Evolutionary conservation across 1,139 yeast genomes (phyloP).

Genomic region (Arxiozyma slooffiae): DNA sequence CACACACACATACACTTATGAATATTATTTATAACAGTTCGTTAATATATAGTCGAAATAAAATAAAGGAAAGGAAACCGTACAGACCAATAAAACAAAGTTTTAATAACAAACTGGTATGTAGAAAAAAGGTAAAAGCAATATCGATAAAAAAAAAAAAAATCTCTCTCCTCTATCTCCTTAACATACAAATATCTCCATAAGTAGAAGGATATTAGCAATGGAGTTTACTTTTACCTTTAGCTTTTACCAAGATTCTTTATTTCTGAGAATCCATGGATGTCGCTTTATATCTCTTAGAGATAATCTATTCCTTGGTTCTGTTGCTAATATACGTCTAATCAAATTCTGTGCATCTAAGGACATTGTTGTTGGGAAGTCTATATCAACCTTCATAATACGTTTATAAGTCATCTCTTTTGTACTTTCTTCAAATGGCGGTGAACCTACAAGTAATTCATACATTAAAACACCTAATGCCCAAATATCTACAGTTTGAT

Average conservation of each 20-base stretch:
- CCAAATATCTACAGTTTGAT: conserved; percentile 79
- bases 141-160: too few relatives aligned
- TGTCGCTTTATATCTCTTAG: conserved; percentile 57
- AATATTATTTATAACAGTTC: neutral
- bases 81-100: too few relatives aligned
- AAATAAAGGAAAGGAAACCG: neutral
- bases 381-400: conserved; percentile 66
- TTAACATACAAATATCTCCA: neutral
- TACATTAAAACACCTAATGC: conserved; percentile 81
- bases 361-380: conserved; percentile 60
- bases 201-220: neutral
- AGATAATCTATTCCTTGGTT: conserved; percentile 56
- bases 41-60: neutral
- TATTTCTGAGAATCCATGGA: conserved; percentile 73
- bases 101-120: too few relatives aligned
- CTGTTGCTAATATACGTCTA: conserved; percentile 44
- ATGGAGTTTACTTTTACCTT: neutral
- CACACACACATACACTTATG: neutral
- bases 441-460: conserved; percentile 79
- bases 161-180: neutral
- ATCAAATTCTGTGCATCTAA: conserved; percentile 74
- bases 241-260: conserved; percentile 37
- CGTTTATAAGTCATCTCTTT: conserved; percentile 68
- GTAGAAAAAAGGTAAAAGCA: too few relatives aligned
- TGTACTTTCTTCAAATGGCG: conserved; percentile 80